Conservation (phyloP, 495 filamentous ascomycete species). For the Daldinia grandis region DNA sequence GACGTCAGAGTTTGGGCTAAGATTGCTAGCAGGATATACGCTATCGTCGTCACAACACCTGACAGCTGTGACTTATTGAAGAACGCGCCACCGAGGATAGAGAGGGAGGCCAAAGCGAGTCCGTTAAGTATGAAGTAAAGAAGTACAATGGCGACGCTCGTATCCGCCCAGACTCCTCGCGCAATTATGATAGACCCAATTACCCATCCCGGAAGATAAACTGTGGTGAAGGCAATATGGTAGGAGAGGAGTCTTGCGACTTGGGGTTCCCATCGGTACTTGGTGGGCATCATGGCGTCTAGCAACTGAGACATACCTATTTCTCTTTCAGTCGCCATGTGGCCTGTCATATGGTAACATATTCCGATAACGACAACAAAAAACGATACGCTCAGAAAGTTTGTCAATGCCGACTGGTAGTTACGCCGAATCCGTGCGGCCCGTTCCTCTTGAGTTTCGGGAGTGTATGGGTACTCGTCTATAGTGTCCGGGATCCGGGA, state of each 20-base stretch:
- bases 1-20: conserved; percentile 70
- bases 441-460: conserved; percentile 68
- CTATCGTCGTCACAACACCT: conserved; percentile 72
- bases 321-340: conserved; percentile 80
- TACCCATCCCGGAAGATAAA: conserved; percentile 77
- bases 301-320: conserved; percentile 79
- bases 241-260: conserved; percentile 70
- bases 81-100: conserved; percentile 74
- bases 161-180: conserved; percentile 68
- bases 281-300: conserved; percentile 82
- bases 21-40: conserved; percentile 72
- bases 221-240: conserved; percentile 70
- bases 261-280: conserved; percentile 71
- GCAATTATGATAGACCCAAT: conserved; percentile 69
- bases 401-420: conserved; percentile 74
- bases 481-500: conserved; percentile 55
- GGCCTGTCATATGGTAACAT: conserved; percentile 77
- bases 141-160: conserved; percentile 66
- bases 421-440: conserved; percentile 65
- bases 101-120: conserved; percentile 70
- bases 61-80: conserved; percentile 82
- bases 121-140: conserved; percentile 71
- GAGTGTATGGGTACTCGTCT: conserved; percentile 77
- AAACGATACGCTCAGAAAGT: conserved; percentile 72
- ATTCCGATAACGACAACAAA: conserved; percentile 74